These are phyloP conservation scores for Ceriops decandra DNA, from an alignment of 345 rosid species.

Conservation along the genomic window DNA sequence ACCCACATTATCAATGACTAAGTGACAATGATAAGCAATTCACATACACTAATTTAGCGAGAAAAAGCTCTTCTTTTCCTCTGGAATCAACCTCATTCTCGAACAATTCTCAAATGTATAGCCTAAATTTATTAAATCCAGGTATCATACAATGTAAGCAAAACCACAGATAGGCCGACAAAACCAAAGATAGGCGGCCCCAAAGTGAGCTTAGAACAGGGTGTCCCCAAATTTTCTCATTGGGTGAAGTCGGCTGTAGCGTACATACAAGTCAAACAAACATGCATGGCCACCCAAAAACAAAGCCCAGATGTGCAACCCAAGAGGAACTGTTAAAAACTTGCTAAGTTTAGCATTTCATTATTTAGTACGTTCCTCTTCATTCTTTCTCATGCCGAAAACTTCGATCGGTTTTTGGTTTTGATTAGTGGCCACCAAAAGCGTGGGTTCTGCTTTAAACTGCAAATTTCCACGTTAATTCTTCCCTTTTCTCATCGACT, in stretches of 20 bases:
- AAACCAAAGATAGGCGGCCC: neutral
- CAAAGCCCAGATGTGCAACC: neutral
- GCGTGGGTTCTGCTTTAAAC: slow-evolving; percentile 9
- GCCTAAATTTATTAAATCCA: no score
- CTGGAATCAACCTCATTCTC: no score
- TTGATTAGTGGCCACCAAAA: slow-evolving; percentile 17
- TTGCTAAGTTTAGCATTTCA: slow-evolving; percentile 20
- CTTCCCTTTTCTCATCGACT: slow-evolving; percentile 16
- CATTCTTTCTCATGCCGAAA: slow-evolving; percentile 20
- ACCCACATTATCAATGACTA: no score
- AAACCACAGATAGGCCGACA: no score
- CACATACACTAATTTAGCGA: no score
- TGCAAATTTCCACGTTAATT: slow-evolving; percentile 4
- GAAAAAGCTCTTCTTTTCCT: no score
- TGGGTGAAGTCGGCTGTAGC: neutral
- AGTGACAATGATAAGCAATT: no score
- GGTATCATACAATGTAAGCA: no score
- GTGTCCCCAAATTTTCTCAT: neutral
- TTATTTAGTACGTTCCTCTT: neutral
- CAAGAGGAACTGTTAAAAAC: slow-evolving; percentile 15
- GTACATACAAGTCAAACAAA: neutral
- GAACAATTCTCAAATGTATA: no score
- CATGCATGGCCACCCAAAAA: neutral
- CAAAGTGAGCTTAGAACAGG: neutral
- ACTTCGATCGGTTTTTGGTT: slow-evolving; percentile 29